Percentiles rank a stretch among this genome's conserved stretches.
Evolutionary conservation across 1,284 basidiomycete species (phyloP).

Genomic region (Gastroboletus turbinatus): DNA sequence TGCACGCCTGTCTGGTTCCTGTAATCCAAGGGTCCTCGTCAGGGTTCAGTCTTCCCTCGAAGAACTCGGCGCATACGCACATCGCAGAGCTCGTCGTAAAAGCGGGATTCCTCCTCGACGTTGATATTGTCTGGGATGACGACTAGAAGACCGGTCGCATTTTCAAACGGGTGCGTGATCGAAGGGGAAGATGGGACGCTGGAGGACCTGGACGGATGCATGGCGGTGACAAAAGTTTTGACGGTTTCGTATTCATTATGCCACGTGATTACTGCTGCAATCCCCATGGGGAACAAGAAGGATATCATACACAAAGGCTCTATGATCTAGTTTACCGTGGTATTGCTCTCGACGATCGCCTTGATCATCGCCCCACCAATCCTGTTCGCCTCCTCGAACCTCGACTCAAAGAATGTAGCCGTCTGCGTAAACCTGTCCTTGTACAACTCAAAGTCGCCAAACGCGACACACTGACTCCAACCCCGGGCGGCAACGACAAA

Average conservation of each 20-base stretch:
- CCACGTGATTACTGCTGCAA: constrained; percentile 5
- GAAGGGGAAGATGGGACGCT: constrained; percentile 2
- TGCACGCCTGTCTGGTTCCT: constrained; percentile 23
- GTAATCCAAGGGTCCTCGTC: not conserved
- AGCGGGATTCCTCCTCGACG: constrained; percentile 46
- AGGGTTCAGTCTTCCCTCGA: not conserved
- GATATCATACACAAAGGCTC: not conserved
- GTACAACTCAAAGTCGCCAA: constrained; percentile 92
- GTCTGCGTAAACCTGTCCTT: constrained; percentile 81
- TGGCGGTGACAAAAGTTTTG: not conserved
- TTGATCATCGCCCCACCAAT: constrained; percentile 91
- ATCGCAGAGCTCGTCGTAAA: constrained; percentile 49
- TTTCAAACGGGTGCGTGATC: constrained; percentile 23
- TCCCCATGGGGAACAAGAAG: no score
- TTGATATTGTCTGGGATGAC: constrained; percentile 40
- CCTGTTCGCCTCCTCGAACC: constrained; percentile 85
- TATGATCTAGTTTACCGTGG: not conserved
- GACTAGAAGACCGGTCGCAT: constrained; percentile 26
- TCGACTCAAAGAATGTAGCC: constrained; percentile 78
- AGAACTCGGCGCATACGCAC: constrained; percentile 21
- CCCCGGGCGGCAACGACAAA: constrained; percentile 95
- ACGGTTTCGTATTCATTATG: not conserved
- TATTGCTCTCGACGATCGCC: constrained; percentile 66
- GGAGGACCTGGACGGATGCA: constrained; percentile 7
- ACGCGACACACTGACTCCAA: constrained; percentile 94